Percentiles rank a stretch among this genome's conserved stretches.
Evolutionary conservation across 2,329 filamentous ascomycete genomes (phyloP).

Genomic region (Fusarium haematococcum): DNA sequence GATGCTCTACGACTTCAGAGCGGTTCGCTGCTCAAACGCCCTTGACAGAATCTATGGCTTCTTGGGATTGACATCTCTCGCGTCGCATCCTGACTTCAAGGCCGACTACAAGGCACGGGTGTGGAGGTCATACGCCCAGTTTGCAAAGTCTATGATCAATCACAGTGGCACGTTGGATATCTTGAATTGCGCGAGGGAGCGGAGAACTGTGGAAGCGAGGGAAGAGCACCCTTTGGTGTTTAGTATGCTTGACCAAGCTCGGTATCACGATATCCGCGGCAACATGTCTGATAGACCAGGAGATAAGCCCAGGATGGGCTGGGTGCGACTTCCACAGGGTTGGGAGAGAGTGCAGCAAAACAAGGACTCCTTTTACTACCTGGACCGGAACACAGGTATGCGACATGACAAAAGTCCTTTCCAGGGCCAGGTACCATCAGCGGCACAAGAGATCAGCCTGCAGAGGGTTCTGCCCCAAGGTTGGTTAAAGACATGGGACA

Average conservation of each 20-base stretch:
- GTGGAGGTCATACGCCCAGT: neutral
- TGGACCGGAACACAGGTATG: neutral
- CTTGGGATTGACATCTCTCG: neutral
- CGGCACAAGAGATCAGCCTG: neutral
- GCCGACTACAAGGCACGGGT: neutral
- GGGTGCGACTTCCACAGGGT: neutral
- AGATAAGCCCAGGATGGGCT: neutral
- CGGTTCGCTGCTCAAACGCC: neutral
- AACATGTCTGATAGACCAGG: neutral
- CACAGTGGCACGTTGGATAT: neutral
- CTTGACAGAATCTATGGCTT: neutral
- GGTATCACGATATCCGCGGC: neutral
- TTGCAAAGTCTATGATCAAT: neutral
- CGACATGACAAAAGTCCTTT: neutral
- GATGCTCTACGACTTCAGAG: neutral
- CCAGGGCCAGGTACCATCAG: neutral
- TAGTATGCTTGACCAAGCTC: neutral
- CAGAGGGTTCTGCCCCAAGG: neutral
- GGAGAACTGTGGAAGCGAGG: neutral
- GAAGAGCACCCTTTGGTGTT: neutral
- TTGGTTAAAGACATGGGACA: neutral
- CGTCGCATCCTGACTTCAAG: neutral
- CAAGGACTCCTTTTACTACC: neutral
- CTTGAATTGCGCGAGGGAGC: neutral
- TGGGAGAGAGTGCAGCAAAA: neutral